Evolutionary conservation across 2,329 filamentous ascomycete species (phyloP), one percentile per base, ranked within the genome.

Genomic region (Meredithiella fracta): DNA sequence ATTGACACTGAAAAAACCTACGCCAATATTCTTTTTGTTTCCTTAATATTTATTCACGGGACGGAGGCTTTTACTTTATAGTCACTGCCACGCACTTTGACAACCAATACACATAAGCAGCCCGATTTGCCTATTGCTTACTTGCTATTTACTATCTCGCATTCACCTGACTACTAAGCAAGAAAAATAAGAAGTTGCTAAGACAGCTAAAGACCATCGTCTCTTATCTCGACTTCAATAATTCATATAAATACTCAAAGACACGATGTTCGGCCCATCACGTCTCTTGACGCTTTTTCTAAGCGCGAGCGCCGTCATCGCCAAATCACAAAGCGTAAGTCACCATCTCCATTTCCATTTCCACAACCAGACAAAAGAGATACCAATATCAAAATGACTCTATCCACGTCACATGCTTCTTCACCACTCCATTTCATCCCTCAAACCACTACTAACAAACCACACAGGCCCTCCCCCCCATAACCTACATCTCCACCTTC

Each of bases 401-500:
- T 51, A 14, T 14, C 26, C n/a, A 50, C 20, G 26, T 31, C 23
- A 20, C 49, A 51, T n/a, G 9, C 4, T 34, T 26, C 29, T 9
- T 31, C 29, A 17, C 49, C 29, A 17, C 26, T 9, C 23, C 8
- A 20, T 23, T 26, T 26, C 26, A 44, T n/a, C 23, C 38, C 47
- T 14, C 25, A 44, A 44, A 20, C 15, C 15, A n/a, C 20, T 44
- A 3, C 17, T 49, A 23, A 26, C 3, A 9, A 3, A 25, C 20
- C 44, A 25, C 7, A 25, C 44, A 11, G 22, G 25, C 44, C 44
- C 15, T 11, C 15, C 44, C 5, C 22, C 11, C 44, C 44, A 23
- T 52, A 15, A 34, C 42, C 20, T 54, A 54, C 29, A 38, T 38
- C 14, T 23, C 53, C 15, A 47, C 53, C 20, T 54, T 54, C 53